phyloP scores from a whole-genome alignment of 2,329 filamentous ascomycete species.

The Periconia macrospinosa region DNA sequence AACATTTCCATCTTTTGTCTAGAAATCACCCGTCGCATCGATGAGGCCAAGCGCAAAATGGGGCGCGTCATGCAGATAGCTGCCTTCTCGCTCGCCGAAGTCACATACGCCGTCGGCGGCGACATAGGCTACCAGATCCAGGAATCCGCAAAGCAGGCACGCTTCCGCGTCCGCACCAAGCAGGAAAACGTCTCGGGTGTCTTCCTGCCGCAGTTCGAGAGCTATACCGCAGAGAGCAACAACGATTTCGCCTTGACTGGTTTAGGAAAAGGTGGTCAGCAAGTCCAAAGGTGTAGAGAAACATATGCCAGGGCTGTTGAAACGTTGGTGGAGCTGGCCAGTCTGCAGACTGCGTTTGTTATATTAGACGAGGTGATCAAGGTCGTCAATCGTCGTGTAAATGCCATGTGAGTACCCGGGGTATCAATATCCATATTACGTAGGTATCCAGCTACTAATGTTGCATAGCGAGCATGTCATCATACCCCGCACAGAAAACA shows the following conservation, averaged over 20 bases:
- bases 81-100: conserved; percentile 94
- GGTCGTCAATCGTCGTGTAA: conserved; percentile 96
- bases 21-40: conserved; percentile 94
- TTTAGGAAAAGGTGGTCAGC: conserved; percentile 93
- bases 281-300: conserved; percentile 92
- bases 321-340: conserved; percentile 91
- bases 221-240: conserved; percentile 82
- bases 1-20: conserved; percentile 10
- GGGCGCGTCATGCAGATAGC: conserved; percentile 99
- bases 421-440: not conserved
- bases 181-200: conserved; percentile 99
- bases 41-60: conserved; percentile 99
- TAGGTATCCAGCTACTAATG: conserved; percentile 16
- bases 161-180: conserved; percentile 90
- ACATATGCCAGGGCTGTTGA: conserved; percentile 96
- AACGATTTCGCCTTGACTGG: conserved; percentile 97
- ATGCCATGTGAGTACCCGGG: conserved; percentile 73
- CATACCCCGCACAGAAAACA: conserved; percentile 96
- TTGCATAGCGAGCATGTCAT: conserved; percentile 78
- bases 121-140: conserved; percentile 96
- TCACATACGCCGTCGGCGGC: conserved; percentile 94
- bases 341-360: conserved; percentile 95
- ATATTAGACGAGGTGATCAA: conserved; percentile 99
- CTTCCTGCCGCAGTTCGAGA: conserved; percentile 89
- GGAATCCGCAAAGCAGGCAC: conserved; percentile 89